Conservation (phyloP, 2,329 filamentous ascomycete species). For the Ampelomyces quisqualis region DNA sequence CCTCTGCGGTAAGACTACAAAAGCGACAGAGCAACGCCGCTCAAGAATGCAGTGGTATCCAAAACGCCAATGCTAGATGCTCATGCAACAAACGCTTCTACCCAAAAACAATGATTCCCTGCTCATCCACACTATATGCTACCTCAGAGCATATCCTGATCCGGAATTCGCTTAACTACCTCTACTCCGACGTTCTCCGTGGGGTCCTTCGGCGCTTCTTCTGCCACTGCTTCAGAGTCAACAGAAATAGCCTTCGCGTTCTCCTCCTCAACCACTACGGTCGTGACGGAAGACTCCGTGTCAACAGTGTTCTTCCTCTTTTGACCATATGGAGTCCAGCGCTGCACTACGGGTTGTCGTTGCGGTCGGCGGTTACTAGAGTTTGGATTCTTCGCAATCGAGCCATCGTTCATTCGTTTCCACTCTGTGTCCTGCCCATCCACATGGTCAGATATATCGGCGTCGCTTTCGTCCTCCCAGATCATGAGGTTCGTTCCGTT, state of each 20-base stretch:
- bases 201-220: neutral
- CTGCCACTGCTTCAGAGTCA: conserved; percentile 16
- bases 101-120: neutral
- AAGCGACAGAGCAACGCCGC: too few relatives aligned
- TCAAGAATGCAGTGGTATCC: conserved; percentile 17
- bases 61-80: conserved; percentile 21
- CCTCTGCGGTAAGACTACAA: too few relatives aligned
- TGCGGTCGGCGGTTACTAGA: conserved; percentile 36
- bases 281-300: conserved; percentile 22
- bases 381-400: conserved; percentile 41
- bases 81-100: conserved; percentile 8
- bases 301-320: conserved; percentile 30
- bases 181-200: conserved; percentile 7
- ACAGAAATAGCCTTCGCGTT: conserved; percentile 7
- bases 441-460: conserved; percentile 42
- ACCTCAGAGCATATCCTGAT: conserved; percentile 21
- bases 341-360: conserved; percentile 24
- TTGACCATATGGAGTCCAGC: conserved; percentile 39
- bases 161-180: conserved; percentile 9
- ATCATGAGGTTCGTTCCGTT: conserved; percentile 44
- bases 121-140: neutral
- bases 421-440: conserved; percentile 40
- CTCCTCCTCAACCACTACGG: conserved; percentile 20
- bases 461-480: conserved; percentile 44
- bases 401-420: conserved; percentile 42